A percentile compares a stretch with the other conserved stretches of the same genome.
phyloP scores from a whole-genome alignment of 2,329 filamentous ascomycete species.

The Pseudocercospora macadamiae region DNA sequence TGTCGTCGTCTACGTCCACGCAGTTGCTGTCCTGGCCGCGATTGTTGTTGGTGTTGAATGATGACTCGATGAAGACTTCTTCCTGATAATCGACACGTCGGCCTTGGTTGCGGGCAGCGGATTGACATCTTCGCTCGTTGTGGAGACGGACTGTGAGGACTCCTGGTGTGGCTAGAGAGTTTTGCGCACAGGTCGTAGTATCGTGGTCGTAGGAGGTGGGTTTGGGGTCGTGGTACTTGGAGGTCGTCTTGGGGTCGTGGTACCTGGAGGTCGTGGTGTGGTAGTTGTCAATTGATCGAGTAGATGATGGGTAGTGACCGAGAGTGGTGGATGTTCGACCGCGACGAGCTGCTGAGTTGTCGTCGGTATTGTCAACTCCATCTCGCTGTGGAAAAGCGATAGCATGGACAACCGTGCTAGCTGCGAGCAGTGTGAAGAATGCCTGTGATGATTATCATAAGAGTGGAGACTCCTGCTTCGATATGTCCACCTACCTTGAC shows the following conservation, averaged over 20 bases:
- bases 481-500: background rate
- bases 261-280: background rate
- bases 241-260: too few species aligned
- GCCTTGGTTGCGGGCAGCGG: background rate
- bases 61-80: background rate
- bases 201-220: background rate
- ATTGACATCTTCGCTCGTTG: background rate
- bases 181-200: background rate
- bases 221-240: too few species aligned
- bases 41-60: background rate
- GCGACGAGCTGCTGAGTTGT: background rate
- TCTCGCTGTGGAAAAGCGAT: constrained; percentile 7
- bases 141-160: background rate
- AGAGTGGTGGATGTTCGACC: background rate
- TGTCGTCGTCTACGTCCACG: constrained; percentile 9
- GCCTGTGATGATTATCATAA: constrained; percentile 8
- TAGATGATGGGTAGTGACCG: background rate
- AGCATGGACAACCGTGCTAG: constrained; percentile 10
- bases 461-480: background rate
- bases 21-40: background rate
- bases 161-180: background rate
- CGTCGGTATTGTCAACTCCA: background rate
- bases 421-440: constrained; percentile 11
- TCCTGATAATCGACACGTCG: background rate
- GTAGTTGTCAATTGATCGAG: background rate